Base-by-base conservation (phyloP, 192 early-diverging fungal species). In the Coemansia brasiliensis region DNA sequence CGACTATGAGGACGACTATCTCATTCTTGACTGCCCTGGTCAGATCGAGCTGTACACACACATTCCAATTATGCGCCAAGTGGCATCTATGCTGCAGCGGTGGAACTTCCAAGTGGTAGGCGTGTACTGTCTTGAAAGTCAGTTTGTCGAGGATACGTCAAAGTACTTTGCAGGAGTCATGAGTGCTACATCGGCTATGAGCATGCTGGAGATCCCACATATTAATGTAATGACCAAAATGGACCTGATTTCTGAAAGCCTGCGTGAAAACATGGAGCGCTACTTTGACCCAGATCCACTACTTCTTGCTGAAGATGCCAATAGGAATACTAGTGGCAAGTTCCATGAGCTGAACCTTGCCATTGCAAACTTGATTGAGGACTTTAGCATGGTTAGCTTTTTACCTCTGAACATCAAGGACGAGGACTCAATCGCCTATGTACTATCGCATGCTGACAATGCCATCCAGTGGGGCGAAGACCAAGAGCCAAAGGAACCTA, bases 21-120 rank as follows among this genome's bases (percentile, higher is more conserved):
- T 98, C 40, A 94, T 99, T 42, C 85, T 99, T 45, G 96, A 99
- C 72, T 96, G 95, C 61, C 96, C 96, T 10, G 88, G 95, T 4
- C 94, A 99, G 71, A 99, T 99, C 61, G 96, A 99, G 76, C 83
- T 99, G 13, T 99, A 99, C 74, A 98, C 96, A 25, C 96, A 98
- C 66, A 93, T 94, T 55, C 90, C 94, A 22, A 92, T 98, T 55
- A 99, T 99, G 90, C 84, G 87, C 55, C 80, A 84, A 3, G 55
- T 99, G 29, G 87, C 92, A 22, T 82, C 85, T 37, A 66, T 72
- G 12, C 61, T 98, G 40, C 78, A 79, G 42, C 79, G 87, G 32
- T 70, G 87, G 72, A 87, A 87, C 62, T 92, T 98, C 75, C 66
- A 83, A 2, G 90, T 97, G 9, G 94, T 93, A 60, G 94, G 94